These are phyloP conservation scores for Begonia peltatifolia DNA, from an alignment of 306 rosid species.

Conservation along the genomic window DNA sequence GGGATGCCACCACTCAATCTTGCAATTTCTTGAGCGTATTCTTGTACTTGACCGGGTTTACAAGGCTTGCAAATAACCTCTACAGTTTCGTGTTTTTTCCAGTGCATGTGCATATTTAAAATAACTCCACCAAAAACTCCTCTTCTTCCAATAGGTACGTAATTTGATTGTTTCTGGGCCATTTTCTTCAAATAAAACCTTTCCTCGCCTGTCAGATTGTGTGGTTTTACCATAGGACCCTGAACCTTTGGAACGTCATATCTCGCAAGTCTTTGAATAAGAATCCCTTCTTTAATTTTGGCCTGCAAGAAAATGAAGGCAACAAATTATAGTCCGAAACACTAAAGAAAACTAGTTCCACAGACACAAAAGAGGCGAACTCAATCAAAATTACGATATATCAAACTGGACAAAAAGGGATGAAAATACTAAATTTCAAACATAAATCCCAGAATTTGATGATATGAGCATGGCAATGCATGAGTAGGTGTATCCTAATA, in stretches of 20 bases:
- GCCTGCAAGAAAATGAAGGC: conserved; percentile 32
- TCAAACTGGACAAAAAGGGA: no score
- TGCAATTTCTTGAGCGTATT: conserved; percentile 75
- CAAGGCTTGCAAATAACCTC: conserved; percentile 75
- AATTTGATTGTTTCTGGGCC: conserved; percentile 88
- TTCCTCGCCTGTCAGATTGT: conserved; percentile 70
- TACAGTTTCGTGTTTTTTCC: conserved; percentile 96
- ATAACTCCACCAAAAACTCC: conserved; percentile 90
- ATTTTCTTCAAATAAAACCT: conserved; percentile 75
- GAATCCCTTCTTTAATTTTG: conserved; percentile 63
- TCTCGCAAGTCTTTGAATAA: conserved; percentile 67
- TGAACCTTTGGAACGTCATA: conserved; percentile 67
- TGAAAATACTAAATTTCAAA: no score
- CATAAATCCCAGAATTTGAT: no score
- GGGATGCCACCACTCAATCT: conserved; percentile 87
- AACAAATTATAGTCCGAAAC: neutral
- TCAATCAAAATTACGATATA: no score
- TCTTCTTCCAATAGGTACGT: conserved; percentile 78
- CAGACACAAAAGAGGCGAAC: no score
- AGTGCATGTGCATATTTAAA: conserved; percentile 96
- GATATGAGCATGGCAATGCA: no score
- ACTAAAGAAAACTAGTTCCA: no score
- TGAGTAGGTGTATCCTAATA: no score
- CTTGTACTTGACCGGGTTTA: conserved; percentile 77
- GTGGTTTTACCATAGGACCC: conserved; percentile 70